A percentile compares a stretch with the other conserved stretches of the same genome.
phyloP scores from a whole-genome alignment of 345 rosid species.

The Diplotaxis tenuifolia region DNA sequence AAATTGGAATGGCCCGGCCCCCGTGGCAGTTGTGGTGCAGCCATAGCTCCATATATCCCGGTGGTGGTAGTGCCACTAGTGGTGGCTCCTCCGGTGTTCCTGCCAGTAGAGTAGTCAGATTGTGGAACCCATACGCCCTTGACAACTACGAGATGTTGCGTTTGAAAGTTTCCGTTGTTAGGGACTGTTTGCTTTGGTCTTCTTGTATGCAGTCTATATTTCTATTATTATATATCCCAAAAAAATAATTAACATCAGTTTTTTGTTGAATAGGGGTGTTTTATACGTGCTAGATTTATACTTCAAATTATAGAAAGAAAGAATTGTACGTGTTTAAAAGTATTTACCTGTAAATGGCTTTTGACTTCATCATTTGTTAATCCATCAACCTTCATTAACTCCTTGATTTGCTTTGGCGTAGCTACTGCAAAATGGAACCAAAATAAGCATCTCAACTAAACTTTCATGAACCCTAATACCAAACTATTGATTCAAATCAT shows the following conservation, averaged over 20 bases:
- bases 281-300: neutral
- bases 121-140: constrained; percentile 91
- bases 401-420: constrained; percentile 90
- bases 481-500: neutral
- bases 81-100: constrained; percentile 39
- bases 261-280: neutral
- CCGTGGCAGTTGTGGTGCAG: constrained; percentile 37
- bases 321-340: neutral
- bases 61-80: constrained; percentile 38
- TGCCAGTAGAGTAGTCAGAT: constrained; percentile 61
- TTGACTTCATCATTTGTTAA: constrained; percentile 94
- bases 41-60: constrained; percentile 45
- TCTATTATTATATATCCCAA: constrained; percentile 41
- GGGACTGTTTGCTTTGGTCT: constrained; percentile 59
- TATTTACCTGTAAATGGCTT: constrained; percentile 88
- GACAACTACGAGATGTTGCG: constrained; percentile 82
- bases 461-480: neutral
- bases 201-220: constrained; percentile 81
- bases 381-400: constrained; percentile 92
- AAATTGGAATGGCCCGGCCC: constrained; percentile 32
- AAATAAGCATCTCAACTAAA: constrained; percentile 11
- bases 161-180: constrained; percentile 48
- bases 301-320: neutral
- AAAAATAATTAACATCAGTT: neutral
- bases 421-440: constrained; percentile 55